Evolutionary conservation across 2,329 filamentous ascomycete genomes (phyloP).

Genomic region (Hortaea werneckii): DNA sequence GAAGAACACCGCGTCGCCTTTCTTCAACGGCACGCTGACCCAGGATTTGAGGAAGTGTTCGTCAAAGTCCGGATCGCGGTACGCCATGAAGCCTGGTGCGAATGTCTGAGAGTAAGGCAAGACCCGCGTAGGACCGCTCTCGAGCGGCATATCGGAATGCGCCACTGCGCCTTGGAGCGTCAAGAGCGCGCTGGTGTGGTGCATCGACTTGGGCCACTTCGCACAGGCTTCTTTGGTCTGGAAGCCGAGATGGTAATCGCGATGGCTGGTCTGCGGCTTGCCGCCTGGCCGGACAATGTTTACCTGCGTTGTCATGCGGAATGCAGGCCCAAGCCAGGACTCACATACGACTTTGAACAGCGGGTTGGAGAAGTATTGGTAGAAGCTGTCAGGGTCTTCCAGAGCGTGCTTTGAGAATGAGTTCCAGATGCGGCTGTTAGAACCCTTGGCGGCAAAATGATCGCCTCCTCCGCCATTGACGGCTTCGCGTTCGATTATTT

Average conservation of each 20-base stretch:
- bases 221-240: constrained; percentile 40
- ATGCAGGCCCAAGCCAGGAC: constrained; percentile 50
- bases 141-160: constrained; percentile 50
- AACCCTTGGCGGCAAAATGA: constrained; percentile 48
- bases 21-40: constrained; percentile 41
- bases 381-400: constrained; percentile 42
- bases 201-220: constrained; percentile 42
- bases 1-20: constrained; percentile 55
- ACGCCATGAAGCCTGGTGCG: constrained; percentile 49
- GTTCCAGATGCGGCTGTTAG: constrained; percentile 56
- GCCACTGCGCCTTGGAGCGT: constrained; percentile 56
- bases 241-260: constrained; percentile 57
- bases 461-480: constrained; percentile 39
- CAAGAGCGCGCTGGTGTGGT: constrained; percentile 46
- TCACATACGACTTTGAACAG: constrained; percentile 44
- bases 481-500: constrained; percentile 40
- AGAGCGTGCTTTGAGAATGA: constrained; percentile 53
- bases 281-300: constrained; percentile 53
- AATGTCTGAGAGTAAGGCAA: constrained; percentile 52
- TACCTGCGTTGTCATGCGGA: constrained; percentile 52
- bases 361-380: constrained; percentile 50
- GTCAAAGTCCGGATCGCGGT: constrained; percentile 43
- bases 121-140: constrained; percentile 50
- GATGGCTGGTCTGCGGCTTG: constrained; percentile 46
- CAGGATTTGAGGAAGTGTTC: constrained; percentile 45